Evolutionary conservation across 2,329 filamentous ascomycete genomes (phyloP), one percentile per base, ranked within the genome.

Genomic region (Rhytidhysteron rufulum): DNA sequence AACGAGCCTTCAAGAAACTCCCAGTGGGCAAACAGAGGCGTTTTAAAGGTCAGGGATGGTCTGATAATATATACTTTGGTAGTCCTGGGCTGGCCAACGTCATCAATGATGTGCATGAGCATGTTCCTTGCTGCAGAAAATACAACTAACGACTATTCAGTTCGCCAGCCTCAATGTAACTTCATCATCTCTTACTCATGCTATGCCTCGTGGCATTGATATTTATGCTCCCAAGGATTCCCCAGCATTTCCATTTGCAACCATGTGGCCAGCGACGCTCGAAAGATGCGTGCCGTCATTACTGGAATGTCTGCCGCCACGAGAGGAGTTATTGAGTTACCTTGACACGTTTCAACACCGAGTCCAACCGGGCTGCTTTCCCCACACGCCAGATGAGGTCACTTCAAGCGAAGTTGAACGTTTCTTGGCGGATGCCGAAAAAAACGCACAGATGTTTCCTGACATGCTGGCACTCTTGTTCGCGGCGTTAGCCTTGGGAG

Each of bases 401-500:
- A 68, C 68, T 0, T 62, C 50, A 32, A 59, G 49, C 34, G 72
- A 74, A 42, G 60, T 75, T 15, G 65, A 71, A 31, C 60, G 67
- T 2, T 75, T 74, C 38, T 51, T 75, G 5, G 53, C 59, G 2
- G 63, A 72, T 30, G 50, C 58, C 5, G 55, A 63, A 33, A 59
- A 60, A 25, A 74, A 74, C 40, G 67, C 71, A 1, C 54, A 67
- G 21, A 55, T 62, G 34, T 66, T 64, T 43, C 72, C 72, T 4
- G 68, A 74, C 39, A 69, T 72, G 63, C 63, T 75, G 13, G 72
- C 69, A 5, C 51, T 75, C 11, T 55, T 75, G 10, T 74, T 75
- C 41, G 67, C 70, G 4, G 66, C 68, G 2, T 55, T 73, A 11
- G 72, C 72, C 2, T 58, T 70, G 10, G 72, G 71, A 1, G 55